These are phyloP conservation scores for Kodamaea restingae DNA, from an alignment of 805 yeast genomes.

Conservation along the genomic window DNA sequence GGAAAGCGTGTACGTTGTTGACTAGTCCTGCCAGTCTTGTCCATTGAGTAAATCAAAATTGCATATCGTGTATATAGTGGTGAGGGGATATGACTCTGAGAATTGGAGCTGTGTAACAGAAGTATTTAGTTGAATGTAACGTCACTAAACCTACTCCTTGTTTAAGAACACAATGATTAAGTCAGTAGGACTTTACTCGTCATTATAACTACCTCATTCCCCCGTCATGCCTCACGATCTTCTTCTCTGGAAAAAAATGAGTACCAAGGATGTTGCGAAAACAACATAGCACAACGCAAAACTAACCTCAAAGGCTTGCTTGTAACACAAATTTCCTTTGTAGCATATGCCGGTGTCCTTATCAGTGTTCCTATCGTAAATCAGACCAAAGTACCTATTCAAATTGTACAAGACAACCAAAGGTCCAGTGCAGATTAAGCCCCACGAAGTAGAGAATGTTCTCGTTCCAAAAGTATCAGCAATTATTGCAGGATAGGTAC, in stretches of 20 bases:
- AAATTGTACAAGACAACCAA: constrained; percentile 49
- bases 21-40: constrained; percentile 15
- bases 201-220: too few species aligned
- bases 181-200: neutral
- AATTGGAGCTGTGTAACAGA: too few species aligned
- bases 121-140: too few species aligned
- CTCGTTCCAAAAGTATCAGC: constrained; percentile 70
- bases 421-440: constrained; percentile 69
- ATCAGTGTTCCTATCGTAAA: constrained; percentile 45
- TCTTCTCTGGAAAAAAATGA: constrained; percentile 26
- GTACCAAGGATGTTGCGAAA: constrained; percentile 17
- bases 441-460: constrained; percentile 74
- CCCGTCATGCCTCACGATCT: too few species aligned
- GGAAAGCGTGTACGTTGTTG: constrained; percentile 40
- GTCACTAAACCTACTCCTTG: too few species aligned
- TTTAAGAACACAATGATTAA: too few species aligned
- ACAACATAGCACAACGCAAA: constrained; percentile 26
- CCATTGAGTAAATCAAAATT: neutral
- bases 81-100: neutral
- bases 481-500: constrained; percentile 69
- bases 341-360: constrained; percentile 38
- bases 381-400: constrained; percentile 52
- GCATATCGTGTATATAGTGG: constrained; percentile 3
- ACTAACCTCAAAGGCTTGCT: constrained; percentile 33
- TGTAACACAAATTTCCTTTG: constrained; percentile 36